Percentiles rank a stretch among this genome's conserved stretches.
These are phyloP conservation scores for Azolla pinnata DNA, from an alignment of 75 land plant genomes.

Conservation along the genomic window DNA sequence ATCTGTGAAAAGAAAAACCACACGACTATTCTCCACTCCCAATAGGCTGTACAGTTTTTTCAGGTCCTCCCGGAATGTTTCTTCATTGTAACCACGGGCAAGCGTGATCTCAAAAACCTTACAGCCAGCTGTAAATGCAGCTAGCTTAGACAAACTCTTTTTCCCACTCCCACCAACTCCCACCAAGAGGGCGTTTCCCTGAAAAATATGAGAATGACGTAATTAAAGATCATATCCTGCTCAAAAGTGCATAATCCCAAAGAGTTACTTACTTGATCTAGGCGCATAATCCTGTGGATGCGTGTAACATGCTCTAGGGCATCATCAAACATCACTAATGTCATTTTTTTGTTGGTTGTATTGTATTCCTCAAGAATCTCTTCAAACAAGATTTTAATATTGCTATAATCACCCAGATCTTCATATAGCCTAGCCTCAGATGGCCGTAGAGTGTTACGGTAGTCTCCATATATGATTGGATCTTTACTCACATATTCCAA, in stretches of 20 bases:
- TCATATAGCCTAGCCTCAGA: conserved; percentile 26
- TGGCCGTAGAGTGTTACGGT: conserved; percentile 12
- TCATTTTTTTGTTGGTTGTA: conserved; percentile 26
- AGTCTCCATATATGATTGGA: conserved; percentile 31
- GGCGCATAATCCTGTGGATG: conserved; percentile 25
- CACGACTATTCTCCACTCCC: conserved; percentile 23
- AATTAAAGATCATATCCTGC: background rate
- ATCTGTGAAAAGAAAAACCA: conserved; percentile 28
- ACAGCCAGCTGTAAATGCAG: conserved; percentile 27
- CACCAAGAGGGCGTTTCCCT: conserved; percentile 31
- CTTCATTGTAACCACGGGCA: conserved; percentile 28
- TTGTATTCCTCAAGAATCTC: conserved; percentile 26
- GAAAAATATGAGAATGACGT: background rate
- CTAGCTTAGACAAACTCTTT: conserved; percentile 25
- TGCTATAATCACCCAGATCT: conserved; percentile 13
- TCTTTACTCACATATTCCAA: conserved; percentile 12
- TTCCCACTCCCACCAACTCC: conserved; percentile 39
- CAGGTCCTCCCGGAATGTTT: conserved; percentile 24
- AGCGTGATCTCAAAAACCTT: conserved; percentile 23
- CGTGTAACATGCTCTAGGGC: conserved; percentile 31
- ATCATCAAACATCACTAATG: conserved; percentile 29
- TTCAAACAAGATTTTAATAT: conserved; percentile 17
- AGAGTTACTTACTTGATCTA: conserved; percentile 20
- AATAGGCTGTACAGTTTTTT: conserved; percentile 15
- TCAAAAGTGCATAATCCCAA: too few species aligned